Base-by-base conservation (phyloP, 139 green algal genomes). In the Trebouxia sp. region DNA sequence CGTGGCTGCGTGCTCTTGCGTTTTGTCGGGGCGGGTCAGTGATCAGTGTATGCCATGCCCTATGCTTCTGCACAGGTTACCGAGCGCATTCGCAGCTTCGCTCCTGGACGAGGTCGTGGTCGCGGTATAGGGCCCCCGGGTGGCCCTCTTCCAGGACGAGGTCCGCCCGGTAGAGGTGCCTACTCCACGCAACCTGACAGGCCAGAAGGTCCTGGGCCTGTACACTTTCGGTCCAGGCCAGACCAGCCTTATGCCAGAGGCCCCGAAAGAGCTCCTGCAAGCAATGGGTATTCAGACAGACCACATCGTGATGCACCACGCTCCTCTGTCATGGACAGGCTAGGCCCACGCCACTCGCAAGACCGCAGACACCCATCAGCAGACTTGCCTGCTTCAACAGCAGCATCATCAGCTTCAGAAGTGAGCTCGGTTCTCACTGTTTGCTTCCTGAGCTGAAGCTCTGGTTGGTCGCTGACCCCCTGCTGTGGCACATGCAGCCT, bases 61-160 rank as follows among this genome's bases (percentile, higher is more conserved):
- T n/a, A n/a, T n/a, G n/a, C n/a, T n/a, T n/a, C n/a, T n/a, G n/a
- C n/a, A n/a, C 51, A 81, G 76, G 76, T 81, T 11, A 72, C 51
- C 32, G 76, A 81, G 37, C 50, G 51, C 37, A 39, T 81, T 6
- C 56, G 56, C 24, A 81, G 9, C 20, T 69, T 45, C 30, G 76
- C 28, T 45, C 62, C 62, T n/a, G 62, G 62, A 22, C 42, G 62
- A 41, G 62, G 62, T 72, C 62, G 62, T 45, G 62, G 62, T 7
- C 32, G 62, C 9, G 62, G 62, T 26, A 35, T 24, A 43, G 62
- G 32, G 9, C 32, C 17, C 10, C n/a, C 11, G 9, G 35, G 35
- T 14, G 62, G 35, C 26, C 32, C 32, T 72, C 32, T 41, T 32
- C 32, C 62, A 28, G 62, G 62, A 39, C n/a, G 56, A 38, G 56